A percentile compares a stretch with the other conserved stretches of the same genome.
Evolutionary conservation across 148 eudicot genomes (phyloP).

Genomic region (Chenopodium suecicum): DNA sequence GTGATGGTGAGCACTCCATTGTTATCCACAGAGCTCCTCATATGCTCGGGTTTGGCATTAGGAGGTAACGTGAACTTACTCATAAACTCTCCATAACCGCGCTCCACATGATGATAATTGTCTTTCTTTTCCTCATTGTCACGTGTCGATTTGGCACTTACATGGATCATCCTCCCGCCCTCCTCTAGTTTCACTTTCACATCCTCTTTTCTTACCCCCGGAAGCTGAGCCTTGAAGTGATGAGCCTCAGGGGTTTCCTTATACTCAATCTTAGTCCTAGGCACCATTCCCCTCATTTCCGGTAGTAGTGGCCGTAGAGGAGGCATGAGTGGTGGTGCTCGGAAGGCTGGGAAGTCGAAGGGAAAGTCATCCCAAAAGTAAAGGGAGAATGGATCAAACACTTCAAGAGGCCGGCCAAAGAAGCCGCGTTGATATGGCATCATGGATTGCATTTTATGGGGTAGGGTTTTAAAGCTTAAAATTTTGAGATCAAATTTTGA

Average conservation of each 20-base stretch:
- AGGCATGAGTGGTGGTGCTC: slow-evolving; percentile 12
- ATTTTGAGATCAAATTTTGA: neutral
- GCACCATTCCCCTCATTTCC: neutral
- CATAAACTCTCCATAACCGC: slow-evolving; percentile 34
- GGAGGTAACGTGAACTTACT: slow-evolving; percentile 40
- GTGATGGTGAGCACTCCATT: slow-evolving; percentile 34
- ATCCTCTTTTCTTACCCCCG: slow-evolving; percentile 41
- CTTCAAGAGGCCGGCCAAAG: slow-evolving; percentile 19
- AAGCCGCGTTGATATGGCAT: slow-evolving; percentile 21
- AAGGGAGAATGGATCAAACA: slow-evolving; percentile 37
- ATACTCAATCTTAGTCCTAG: slow-evolving; percentile 32
- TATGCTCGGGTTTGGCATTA: slow-evolving; percentile 25
- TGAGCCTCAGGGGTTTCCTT: slow-evolving; percentile 41
- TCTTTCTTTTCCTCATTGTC: slow-evolving; percentile 38
- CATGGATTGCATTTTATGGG: slow-evolving; percentile 22
- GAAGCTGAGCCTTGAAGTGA: slow-evolving; percentile 36
- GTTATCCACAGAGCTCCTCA: slow-evolving; percentile 29
- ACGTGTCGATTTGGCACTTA: slow-evolving; percentile 35
- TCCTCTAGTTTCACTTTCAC: slow-evolving; percentile 38
- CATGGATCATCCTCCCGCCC: slow-evolving; percentile 27
- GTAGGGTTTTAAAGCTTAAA: too few species aligned
- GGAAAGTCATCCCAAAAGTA: slow-evolving; percentile 37
- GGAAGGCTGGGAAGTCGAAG: slow-evolving; percentile 5
- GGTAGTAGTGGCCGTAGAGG: slow-evolving; percentile 4
- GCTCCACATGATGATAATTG: slow-evolving; percentile 34